Base-by-base conservation (phyloP, 352 stramenopile genomes). In the Phytophthora pistaciae region DNA sequence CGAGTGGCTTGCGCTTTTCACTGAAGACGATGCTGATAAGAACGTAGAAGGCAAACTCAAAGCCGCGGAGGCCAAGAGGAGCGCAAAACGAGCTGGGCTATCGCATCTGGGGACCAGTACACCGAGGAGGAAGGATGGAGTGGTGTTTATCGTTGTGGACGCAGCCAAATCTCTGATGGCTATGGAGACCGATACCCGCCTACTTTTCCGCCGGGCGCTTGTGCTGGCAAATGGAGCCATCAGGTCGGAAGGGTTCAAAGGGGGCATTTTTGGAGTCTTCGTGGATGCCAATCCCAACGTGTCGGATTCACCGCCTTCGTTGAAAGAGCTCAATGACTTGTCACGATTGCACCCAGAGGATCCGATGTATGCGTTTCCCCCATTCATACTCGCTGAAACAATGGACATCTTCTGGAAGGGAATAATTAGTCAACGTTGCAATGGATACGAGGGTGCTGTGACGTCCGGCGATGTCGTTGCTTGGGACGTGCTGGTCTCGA, bases 401-500 rank as follows among this genome's bases (percentile, higher is more conserved):
- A 33, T 10, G 29, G 29, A 33, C 29, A n/a, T 48, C 40, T n/a
- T n/a, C 40, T 46, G 53, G 27, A 48, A 46, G 44, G 31, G 14
- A 11, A 29, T 7, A 57, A 57, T 38, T 5, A 31, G 7, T 8
- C 27, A 11, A 18, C 44, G 29, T 46, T 18, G 53, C 27, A 13
- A 53, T 9, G 46, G 18, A 31, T 59, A 59, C 31, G 44, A 59
- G 31, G 13, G 42, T n/a, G 21, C 31, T 46, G 31, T 18, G 31
- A 29, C 13, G 16, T 9, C 23, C 5, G 11, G 29, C 18, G 29
- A 40, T n/a, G 53, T 8, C 29, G 29, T 33, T 33, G 29, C 53
- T 11, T 60, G 33, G 55, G 9, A 60, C 8, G 55, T 33, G 31
- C 31, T 60, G 20, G 49, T 18, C n/a, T 33, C 31, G 7, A 60